Percentiles rank a stretch among this genome's conserved stretches.
Evolutionary conservation across 176 grass and related monocot genomes (phyloP).

Genomic region (Carex littledalei): DNA sequence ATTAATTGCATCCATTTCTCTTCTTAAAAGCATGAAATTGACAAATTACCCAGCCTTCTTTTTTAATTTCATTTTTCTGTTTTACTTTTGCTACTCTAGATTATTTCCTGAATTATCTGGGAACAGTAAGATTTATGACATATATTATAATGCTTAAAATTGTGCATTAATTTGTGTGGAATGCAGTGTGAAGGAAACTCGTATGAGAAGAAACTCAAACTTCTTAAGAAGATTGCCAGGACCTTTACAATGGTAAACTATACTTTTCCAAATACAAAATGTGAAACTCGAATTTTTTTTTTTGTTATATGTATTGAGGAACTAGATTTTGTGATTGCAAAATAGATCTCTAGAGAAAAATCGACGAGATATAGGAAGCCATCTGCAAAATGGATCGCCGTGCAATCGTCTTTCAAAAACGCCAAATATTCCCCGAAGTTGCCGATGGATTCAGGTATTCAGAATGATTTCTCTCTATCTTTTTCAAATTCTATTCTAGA

Average conservation of each 20-base stretch:
- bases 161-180: conserved; percentile 19
- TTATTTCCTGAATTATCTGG: conserved; percentile 1
- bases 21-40: no score
- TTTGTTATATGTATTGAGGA: background rate
- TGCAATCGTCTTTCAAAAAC: conserved; percentile 1
- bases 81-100: background rate
- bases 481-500: background rate
- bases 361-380: background rate
- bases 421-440: background rate
- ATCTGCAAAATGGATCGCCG: background rate
- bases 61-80: background rate
- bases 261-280: background rate
- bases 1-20: no score
- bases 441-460: background rate
- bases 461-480: background rate
- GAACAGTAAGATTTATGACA: conserved; percentile 13
- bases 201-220: conserved; percentile 83
- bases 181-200: conserved; percentile 91
- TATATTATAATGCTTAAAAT: conserved; percentile 11
- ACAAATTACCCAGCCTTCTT: background rate
- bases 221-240: conserved; percentile 30
- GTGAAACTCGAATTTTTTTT: background rate
- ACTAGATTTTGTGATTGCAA: background rate
- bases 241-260: background rate
- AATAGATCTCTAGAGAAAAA: conserved; percentile 6